Percentiles rank a stretch among this genome's conserved stretches.
These are phyloP conservation scores for Talaromyces thailandensis DNA, from an alignment of 495 filamentous ascomycete species.

Conservation along the genomic window DNA sequence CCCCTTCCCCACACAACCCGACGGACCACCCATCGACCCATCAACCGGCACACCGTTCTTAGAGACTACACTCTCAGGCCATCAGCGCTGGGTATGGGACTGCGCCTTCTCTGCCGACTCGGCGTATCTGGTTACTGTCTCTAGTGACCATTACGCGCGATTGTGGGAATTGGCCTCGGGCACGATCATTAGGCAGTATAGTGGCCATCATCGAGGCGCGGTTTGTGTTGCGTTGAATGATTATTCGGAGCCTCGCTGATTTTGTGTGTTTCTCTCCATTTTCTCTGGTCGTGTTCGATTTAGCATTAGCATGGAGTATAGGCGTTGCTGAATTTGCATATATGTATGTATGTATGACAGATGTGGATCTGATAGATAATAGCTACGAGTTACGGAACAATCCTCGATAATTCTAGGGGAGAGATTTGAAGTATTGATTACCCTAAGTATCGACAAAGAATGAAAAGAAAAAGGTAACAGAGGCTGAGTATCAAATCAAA, in stretches of 20 bases:
- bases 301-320: neutral
- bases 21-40: constrained; percentile 37
- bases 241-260: constrained; percentile 65
- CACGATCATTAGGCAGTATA: constrained; percentile 92
- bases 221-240: constrained; percentile 97
- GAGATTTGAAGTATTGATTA: neutral
- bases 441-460: neutral
- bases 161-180: constrained; percentile 85
- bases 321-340: neutral
- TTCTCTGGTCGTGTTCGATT: neutral
- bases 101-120: constrained; percentile 96
- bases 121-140: constrained; percentile 96
- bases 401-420: neutral
- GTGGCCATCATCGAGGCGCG: constrained; percentile 90
- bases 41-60: constrained; percentile 55
- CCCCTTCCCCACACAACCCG: constrained; percentile 30
- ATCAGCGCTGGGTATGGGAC: constrained; percentile 99
- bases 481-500: constrained; percentile 5
- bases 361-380: neutral
- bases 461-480: neutral
- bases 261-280: constrained; percentile 8
- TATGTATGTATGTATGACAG: neutral
- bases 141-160: constrained; percentile 93
- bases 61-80: constrained; percentile 83
- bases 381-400: neutral